Conservation (phyloP, 148 eudicot genomes). For the Rhododendron molle region DNA sequence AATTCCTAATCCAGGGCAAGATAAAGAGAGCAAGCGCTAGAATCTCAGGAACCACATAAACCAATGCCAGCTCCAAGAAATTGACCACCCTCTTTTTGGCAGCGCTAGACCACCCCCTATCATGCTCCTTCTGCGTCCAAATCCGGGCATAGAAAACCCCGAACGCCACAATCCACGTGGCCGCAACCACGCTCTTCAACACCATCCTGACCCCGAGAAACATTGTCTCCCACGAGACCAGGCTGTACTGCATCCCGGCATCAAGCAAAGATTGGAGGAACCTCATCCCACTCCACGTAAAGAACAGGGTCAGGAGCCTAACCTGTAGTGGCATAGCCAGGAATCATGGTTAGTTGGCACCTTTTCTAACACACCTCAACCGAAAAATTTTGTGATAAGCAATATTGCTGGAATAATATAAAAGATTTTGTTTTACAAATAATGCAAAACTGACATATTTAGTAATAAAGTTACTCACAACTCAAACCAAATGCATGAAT, state of each 20-base stretch:
- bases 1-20: constrained; percentile 77
- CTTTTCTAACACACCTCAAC: neutral
- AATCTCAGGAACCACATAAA: constrained; percentile 63
- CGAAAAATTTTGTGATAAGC: too few relatives aligned
- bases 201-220: constrained; percentile 72
- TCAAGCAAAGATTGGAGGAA: constrained; percentile 69
- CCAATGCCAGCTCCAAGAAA: constrained; percentile 57
- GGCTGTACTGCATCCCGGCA: constrained; percentile 65
- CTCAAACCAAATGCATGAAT: neutral
- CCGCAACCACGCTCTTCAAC: constrained; percentile 56
- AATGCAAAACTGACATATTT: neutral
- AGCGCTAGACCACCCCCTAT: constrained; percentile 43
- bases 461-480: neutral
- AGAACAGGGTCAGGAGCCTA: constrained; percentile 61
- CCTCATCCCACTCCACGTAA: constrained; percentile 82
- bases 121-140: constrained; percentile 49
- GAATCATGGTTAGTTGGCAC: neutral
- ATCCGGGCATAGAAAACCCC: constrained; percentile 60
- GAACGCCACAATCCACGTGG: constrained; percentile 55
- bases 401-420: neutral
- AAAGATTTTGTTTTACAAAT: too few relatives aligned
- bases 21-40: constrained; percentile 58
- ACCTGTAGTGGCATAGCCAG: constrained; percentile 28
- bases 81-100: constrained; percentile 43
- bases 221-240: constrained; percentile 78